Base-by-base conservation (phyloP, 805 yeast species). In the Barnettozyma californica region DNA sequence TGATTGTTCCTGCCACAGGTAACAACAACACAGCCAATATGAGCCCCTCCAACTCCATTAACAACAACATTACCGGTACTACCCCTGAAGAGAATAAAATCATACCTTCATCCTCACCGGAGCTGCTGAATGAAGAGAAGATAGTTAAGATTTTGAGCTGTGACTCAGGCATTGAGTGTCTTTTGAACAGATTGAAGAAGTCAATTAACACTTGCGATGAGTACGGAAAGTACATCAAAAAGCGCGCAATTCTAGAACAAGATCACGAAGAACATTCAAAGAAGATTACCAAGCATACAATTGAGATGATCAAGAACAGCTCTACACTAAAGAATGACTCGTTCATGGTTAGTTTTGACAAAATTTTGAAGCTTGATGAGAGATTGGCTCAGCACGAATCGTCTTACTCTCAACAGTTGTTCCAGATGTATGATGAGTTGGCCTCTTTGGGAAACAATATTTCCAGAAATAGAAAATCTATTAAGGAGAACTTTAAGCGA, bases 361-460 rank as follows among this genome's bases (percentile, higher is more conserved):
- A 77, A 53, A 76, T 91, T 33, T 72, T 91, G 45, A 81, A 78
- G 52, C 80, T 84, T 56, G 97, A 91, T 65, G 97, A 91, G 53
- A 81, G 83, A 53, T 67, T 87, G 39, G 75, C 77, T 13, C 78
- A 76, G 43, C 95, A 88, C 13, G 87, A 90, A 14, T 73, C 77
- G 37, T 81, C 91, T 7, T 91, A 83, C 67, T 85, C 87, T 31
- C 81, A 81, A 43, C 90, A 94, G 1, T 70, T 94, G 60, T 84
- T 80, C 56, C 83, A 81, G 35, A 94, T 94, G 89, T 80, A 83
- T 59, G 96, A 87, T 58, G 97, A 94, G 65, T 69, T 94, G 50
- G 66, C 71, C 13, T 83, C 95, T 0, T 72, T 94, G 52, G 74
- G 87, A 16, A 73, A 79, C 18, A 80, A 89, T 3, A 80, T 90